phyloP scores from a whole-genome alignment of 2,329 filamentous ascomycete genomes.

The Amauroascus niger region DNA sequence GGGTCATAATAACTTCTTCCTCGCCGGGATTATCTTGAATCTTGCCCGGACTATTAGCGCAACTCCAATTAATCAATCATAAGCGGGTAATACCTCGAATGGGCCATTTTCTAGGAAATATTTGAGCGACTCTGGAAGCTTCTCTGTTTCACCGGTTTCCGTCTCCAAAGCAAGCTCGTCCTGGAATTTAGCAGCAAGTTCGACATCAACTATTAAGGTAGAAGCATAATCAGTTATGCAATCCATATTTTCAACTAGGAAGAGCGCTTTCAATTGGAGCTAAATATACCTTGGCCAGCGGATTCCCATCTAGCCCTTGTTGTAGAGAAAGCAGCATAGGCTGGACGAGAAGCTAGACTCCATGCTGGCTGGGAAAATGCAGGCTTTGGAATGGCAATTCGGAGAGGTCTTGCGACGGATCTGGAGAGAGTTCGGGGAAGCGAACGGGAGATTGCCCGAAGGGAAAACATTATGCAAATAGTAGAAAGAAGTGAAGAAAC shows the following conservation, averaged over 20 bases:
- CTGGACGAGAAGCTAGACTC: constrained; percentile 36
- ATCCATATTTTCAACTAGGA: too few species aligned
- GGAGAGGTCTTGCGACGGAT: constrained; percentile 43
- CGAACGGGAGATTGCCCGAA: constrained; percentile 56
- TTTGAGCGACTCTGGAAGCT: constrained; percentile 66
- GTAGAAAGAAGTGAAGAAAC: background rate
- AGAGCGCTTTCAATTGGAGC: background rate
- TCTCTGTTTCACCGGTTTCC: constrained; percentile 63
- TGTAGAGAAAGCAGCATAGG: constrained; percentile 41
- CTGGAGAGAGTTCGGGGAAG: constrained; percentile 56
- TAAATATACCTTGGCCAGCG: constrained; percentile 38
- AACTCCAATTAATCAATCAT: background rate
- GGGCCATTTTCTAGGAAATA: constrained; percentile 79
- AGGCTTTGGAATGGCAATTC: constrained; percentile 41
- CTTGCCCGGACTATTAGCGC: constrained; percentile 24
- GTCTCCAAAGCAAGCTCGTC: constrained; percentile 76
- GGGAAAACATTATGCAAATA: constrained; percentile 54
- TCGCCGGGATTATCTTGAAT: constrained; percentile 68
- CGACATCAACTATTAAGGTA: constrained; percentile 51
- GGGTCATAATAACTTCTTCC: constrained; percentile 77
- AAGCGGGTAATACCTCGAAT: constrained; percentile 55
- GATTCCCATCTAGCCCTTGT: constrained; percentile 35
- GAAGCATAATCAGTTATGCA: background rate
- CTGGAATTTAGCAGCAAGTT: constrained; percentile 77
- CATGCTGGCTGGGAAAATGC: constrained; percentile 42